Evolutionary conservation across 306 rosid genomes (phyloP), one percentile per base, ranked within the genome.

Genomic region (Corylus avellana): DNA sequence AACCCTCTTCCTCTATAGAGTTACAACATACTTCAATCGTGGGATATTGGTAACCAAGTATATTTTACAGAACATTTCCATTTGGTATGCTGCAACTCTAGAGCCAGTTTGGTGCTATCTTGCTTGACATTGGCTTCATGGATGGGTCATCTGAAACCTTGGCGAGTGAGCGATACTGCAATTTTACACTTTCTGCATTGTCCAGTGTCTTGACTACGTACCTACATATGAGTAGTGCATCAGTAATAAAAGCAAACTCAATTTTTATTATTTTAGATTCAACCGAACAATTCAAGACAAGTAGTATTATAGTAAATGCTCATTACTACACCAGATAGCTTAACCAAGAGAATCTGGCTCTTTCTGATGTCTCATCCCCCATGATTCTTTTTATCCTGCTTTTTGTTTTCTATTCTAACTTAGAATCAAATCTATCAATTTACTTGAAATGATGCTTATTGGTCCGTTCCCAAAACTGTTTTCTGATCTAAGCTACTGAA

Each of bases 191-290:
- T 90, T 96, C 99, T 42, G 99, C 99, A 56, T 91, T 96, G 92
- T 96, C 99, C 91, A 93, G 68, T 54, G 99, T 96, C 92, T 96
- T 96, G 74, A 96, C 99, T 76, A 96, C 99, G 83, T 91, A 96
- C 99, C 99, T 96, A 84, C 22, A 55, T 8, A 77, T 18, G 6
- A 73, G 73, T 77, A 75, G 62, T 48, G 64, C 29, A 72, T 78
- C 64, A 85, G 75, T 22, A 67, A 29, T 62, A 63, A 35, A 73
- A 72, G 63, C 56, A 82, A 63, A 50, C 70, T 49, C 77, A 47
- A 61, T 8, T 73, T 77, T 29, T 8, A 70, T 13, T 59, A 17
- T 35, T 37, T 64, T 39, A 18, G 1, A 32, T 64, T 25, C 66
- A 2, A 25, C 3, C 0, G 13, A 59, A 11, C 12, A 59, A 4